Percentiles rank a stretch among this genome's conserved stretches.
These are phyloP conservation scores for Penicillium vulpinum DNA, from an alignment of 2,329 filamentous ascomycete species.

Conservation along the genomic window DNA sequence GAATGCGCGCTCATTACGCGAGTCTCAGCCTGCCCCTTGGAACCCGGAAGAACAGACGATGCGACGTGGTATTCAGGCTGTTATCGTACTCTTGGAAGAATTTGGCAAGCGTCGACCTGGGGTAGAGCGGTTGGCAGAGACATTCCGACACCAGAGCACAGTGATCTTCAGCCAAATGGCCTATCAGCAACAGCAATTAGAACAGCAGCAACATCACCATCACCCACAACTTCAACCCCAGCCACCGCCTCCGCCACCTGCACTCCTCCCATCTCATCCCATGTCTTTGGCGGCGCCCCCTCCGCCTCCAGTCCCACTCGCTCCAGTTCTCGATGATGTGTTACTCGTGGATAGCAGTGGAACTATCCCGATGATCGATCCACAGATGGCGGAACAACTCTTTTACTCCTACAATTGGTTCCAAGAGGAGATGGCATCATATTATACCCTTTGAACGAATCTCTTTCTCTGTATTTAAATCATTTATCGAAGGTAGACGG, in stretches of 20 bases:
- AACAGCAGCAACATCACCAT: conserved; percentile 22
- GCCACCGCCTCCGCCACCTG: conserved; percentile 9
- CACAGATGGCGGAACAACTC: conserved; percentile 39
- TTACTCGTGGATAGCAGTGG: conserved; percentile 35
- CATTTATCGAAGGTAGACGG: conserved; percentile 4
- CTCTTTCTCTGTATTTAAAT: conserved; percentile 6
- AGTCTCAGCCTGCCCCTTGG: conserved; percentile 33
- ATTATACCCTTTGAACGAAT: conserved; percentile 37
- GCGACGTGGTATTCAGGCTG: conserved; percentile 39
- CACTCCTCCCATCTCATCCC: conserved; percentile 20
- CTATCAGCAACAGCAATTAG: conserved; percentile 35
- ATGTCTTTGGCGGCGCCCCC: conserved; percentile 22
- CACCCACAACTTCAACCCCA: conserved; percentile 19
- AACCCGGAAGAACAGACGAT: conserved; percentile 39
- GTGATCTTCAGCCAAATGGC: conserved; percentile 40
- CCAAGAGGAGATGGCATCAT: conserved; percentile 41
- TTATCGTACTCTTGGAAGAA: conserved; percentile 39
- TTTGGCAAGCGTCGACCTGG: conserved; percentile 41
- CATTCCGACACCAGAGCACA: conserved; percentile 42
- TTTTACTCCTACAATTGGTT: conserved; percentile 44
- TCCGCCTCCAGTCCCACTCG: conserved; percentile 30
- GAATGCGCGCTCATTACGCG: conserved; percentile 36
- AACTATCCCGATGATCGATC: conserved; percentile 35
- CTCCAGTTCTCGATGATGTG: conserved; percentile 38
- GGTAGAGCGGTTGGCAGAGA: conserved; percentile 39